These are phyloP conservation scores for Biscogniauxia sp. DNA, from an alignment of 2,329 filamentous ascomycete genomes.

Conservation along the genomic window DNA sequence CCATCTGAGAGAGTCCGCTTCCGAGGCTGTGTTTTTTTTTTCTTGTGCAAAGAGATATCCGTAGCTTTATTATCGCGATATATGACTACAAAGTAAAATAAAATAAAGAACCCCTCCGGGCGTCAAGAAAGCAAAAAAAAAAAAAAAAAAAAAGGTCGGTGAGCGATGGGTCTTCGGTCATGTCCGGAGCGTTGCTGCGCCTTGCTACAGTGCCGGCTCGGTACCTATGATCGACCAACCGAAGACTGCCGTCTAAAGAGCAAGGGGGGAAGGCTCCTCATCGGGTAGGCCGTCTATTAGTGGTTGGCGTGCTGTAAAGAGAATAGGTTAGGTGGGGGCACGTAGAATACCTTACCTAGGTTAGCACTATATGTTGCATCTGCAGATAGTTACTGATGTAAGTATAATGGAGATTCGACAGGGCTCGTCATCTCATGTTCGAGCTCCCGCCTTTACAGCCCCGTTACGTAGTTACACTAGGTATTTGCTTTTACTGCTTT, in stretches of 20 bases:
- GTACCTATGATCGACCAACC: conserved; percentile 5
- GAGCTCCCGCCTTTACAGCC: neutral
- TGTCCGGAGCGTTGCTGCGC: conserved; percentile 23
- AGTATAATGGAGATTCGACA: neutral
- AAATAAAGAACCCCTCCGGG: neutral
- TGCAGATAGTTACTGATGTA: neutral
- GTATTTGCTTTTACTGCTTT: neutral
- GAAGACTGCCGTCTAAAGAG: conserved; percentile 8
- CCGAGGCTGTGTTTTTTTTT: neutral
- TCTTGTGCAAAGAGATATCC: neutral
- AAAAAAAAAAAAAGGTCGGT: neutral
- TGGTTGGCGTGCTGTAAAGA: neutral
- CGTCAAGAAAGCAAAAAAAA: neutral
- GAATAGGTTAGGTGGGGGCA: too few relatives aligned
- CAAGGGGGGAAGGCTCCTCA: conserved; percentile 2
- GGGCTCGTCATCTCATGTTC: neutral
- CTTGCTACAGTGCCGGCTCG: conserved; percentile 17
- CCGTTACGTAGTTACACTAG: neutral
- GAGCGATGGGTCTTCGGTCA: conserved; percentile 13
- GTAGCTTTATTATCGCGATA: neutral
- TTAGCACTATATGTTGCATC: neutral
- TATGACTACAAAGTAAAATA: neutral
- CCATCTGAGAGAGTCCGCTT: neutral
- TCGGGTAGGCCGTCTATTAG: neutral
- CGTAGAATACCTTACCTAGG: too few relatives aligned